Evolutionary conservation across 352 stramenopile species (phyloP), one percentile per base, ranked within the genome.

Genomic region (Peronospora farinosa): DNA sequence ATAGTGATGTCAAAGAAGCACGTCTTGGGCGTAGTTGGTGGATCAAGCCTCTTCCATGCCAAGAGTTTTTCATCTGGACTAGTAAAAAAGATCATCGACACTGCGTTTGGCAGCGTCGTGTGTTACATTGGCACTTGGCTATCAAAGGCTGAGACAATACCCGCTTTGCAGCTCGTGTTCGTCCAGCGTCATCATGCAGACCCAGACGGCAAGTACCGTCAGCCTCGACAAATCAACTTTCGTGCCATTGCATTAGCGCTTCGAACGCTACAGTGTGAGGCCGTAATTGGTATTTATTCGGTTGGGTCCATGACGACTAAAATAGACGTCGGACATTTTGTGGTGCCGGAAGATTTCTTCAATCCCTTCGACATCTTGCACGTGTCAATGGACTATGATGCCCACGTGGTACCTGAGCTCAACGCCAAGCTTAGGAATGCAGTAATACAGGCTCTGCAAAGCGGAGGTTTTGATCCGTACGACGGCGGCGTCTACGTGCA

Each of bases 341-440:
- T 92, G 16, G 74, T 95, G 46, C 84, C 83, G 0, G 76, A 95
- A 25, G 85, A 95, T 66, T 95, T 82, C 55, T 95, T 94, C 54
- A 94, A 86, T 45, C 84, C 84, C 15, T 92, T 90, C 45, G 69
- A 92, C 61, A 87, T 92, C 50, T 59, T 91, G 39, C 78, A 91
- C 63, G 59, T 95, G 54, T 92, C 78, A 21, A 69, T 65, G 30
- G 63, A 88, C 55, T 88, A 93, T 56, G 77, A 90, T 40, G 84
- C 80, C 10, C 84, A 95, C 63, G 64, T 89, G n/a, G 81, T 95
- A 46, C 82, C 84, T 3, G 75, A 85, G 54, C 62, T 86, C 40
- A 63, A 55, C 41, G 11, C 48, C 3, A 60, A 68, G 41, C 61
- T 93, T 47, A 79, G 78, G 25, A 23, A 17, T 9, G 61, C 67